These are phyloP conservation scores for Pseudogymnoascus sp. DNA, from an alignment of 2,329 filamentous ascomycete species.

Conservation along the genomic window DNA sequence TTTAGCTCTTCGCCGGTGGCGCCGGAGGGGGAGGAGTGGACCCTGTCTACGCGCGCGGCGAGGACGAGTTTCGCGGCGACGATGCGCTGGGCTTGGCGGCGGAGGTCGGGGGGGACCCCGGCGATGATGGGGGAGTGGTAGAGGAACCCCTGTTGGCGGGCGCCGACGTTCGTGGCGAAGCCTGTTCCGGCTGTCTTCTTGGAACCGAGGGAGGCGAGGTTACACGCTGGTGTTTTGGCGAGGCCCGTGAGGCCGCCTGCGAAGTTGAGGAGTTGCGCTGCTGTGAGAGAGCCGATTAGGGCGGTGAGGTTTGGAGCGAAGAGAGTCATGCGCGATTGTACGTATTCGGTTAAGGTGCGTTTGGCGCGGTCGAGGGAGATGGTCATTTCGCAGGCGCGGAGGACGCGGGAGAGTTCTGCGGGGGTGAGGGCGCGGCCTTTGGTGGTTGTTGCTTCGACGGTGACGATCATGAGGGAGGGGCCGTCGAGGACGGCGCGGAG, in stretches of 20 bases:
- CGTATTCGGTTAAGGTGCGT: constrained; percentile 79
- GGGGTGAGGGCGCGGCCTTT: constrained; percentile 68
- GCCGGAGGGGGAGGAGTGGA: constrained; percentile 73
- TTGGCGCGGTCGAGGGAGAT: constrained; percentile 84
- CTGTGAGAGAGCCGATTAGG: constrained; percentile 84
- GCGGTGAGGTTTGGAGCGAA: constrained; percentile 92
- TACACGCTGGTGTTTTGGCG: constrained; percentile 88
- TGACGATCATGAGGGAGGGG: constrained; percentile 89
- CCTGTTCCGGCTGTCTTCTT: constrained; percentile 74
- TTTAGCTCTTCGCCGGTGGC: constrained; percentile 75
- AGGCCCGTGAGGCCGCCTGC: constrained; percentile 81
- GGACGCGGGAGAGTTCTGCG: constrained; percentile 65
- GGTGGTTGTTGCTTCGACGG: constrained; percentile 85
- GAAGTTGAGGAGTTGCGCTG: constrained; percentile 92
- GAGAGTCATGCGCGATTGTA: constrained; percentile 91
- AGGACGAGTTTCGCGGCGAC: constrained; percentile 88
- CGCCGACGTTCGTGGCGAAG: constrained; percentile 83
- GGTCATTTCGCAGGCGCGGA: constrained; percentile 76
- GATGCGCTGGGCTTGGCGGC: constrained; percentile 89
- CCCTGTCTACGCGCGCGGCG: constrained; percentile 83
- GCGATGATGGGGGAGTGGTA: constrained; percentile 87
- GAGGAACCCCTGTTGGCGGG: constrained; percentile 86
- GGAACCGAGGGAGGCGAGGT: constrained; percentile 81
- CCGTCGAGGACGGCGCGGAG: constrained; percentile 78
- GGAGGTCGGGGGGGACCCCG: constrained; percentile 74